These are phyloP conservation scores for Starmerella davenportii DNA, from an alignment of 805 yeast genomes.

Conservation along the genomic window DNA sequence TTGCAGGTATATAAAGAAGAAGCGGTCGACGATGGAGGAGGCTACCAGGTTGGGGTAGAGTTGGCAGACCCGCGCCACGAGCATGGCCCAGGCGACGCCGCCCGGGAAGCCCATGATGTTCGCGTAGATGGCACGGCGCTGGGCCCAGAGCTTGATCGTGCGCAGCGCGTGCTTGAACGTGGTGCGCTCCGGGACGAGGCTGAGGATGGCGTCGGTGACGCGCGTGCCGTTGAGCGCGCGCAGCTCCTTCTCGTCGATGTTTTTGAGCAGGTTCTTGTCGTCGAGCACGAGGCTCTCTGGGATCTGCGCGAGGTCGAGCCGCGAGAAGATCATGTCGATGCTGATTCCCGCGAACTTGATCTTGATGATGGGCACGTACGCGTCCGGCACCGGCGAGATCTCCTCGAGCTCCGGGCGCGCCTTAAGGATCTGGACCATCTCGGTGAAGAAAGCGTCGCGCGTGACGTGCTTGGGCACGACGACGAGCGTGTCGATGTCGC, in stretches of 20 bases:
- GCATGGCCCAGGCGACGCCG: constrained; percentile 99
- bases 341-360: constrained; percentile 79
- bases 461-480: constrained; percentile 93
- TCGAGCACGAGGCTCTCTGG: constrained; percentile 57
- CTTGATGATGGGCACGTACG: constrained; percentile 92
- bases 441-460: constrained; percentile 73
- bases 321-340: constrained; percentile 77
- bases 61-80: constrained; percentile 95
- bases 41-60: constrained; percentile 91
- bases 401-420: constrained; percentile 72
- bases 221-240: constrained; percentile 89
- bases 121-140: constrained; percentile 80
- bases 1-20: constrained; percentile 64
- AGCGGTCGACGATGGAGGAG: constrained; percentile 75
- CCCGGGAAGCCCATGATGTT: constrained; percentile 97
- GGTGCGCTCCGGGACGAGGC: constrained; percentile 77
- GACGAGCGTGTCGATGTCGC: constrained; percentile 92
- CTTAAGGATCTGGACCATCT: constrained; percentile 53
- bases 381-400: constrained; percentile 86
- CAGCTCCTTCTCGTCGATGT: constrained; percentile 78
- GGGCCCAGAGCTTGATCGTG: constrained; percentile 93
- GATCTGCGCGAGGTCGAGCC: constrained; percentile 65
- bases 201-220: constrained; percentile 85
- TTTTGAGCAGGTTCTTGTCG: constrained; percentile 69
- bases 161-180: constrained; percentile 85